Evolutionary conservation across 345 rosid species (phyloP).

Genomic region (Gossypium turneri): DNA sequence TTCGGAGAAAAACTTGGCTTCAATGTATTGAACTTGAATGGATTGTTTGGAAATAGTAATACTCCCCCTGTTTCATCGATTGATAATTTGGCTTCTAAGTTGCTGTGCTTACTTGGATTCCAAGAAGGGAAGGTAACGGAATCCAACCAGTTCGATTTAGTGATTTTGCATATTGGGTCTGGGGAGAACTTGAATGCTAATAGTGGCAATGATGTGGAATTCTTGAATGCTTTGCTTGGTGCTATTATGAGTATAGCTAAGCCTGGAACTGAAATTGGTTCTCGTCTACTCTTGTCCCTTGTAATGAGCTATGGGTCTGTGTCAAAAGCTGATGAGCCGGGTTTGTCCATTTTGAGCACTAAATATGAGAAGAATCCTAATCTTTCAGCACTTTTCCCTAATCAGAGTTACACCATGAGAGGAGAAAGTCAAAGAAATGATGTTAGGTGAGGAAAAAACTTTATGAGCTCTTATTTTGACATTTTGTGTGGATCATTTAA

Average conservation of each 20-base stretch:
- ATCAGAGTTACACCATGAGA: constrained; percentile 79
- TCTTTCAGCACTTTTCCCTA: constrained; percentile 50
- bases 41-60: constrained; percentile 28
- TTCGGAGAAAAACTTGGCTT: constrained; percentile 55
- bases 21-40: constrained; percentile 33
- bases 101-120: constrained; percentile 68
- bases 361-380: constrained; percentile 30
- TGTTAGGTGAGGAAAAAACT: constrained; percentile 55
- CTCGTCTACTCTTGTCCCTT: constrained; percentile 68
- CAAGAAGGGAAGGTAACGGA: constrained; percentile 50
- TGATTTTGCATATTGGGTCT: constrained; percentile 60
- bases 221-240: constrained; percentile 51
- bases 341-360: constrained; percentile 36
- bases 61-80: constrained; percentile 20
- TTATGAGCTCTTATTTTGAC: constrained; percentile 12
- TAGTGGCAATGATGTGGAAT: constrained; percentile 28
- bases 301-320: constrained; percentile 67
- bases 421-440: constrained; percentile 59
- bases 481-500: background rate
- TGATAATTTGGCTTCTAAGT: constrained; percentile 31
- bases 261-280: constrained; percentile 53
- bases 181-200: constrained; percentile 27
- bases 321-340: constrained; percentile 32
- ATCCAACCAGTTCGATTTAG: constrained; percentile 51
- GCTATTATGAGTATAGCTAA: constrained; percentile 41